Base-by-base conservation (phyloP, 257 asterid species). In the Rubia yunnanensis region DNA sequence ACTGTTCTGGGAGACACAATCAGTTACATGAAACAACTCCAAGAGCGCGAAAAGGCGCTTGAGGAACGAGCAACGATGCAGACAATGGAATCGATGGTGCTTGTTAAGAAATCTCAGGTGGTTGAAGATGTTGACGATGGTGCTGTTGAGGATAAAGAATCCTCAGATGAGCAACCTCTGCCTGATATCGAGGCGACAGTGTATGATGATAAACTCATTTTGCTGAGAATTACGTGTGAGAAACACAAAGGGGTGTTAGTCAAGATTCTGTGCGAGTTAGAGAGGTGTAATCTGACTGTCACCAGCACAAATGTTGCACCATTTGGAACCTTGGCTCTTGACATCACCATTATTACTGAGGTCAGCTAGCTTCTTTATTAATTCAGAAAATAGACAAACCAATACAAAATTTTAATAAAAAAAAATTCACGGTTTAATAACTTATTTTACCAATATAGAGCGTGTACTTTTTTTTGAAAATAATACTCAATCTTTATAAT, bases 281-380 rank as follows among this genome's bases (percentile, higher is more conserved):
- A 72, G 27, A 72, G 48, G 62, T 38, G 48, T 35, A 72, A 58
- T 60, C 72, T 72, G 60, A 54, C 63, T 15, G 68, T 72, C 15
- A 27, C 64, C 17, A 72, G 36, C 62, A 32, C 72, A 0, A 66
- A 59, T 52, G 76, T 72, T 32, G 55, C 68, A 34, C 56, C 54
- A 5, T 72, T 72, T 49, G 85, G 85, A 36, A 68, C 58, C 38
- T 70, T 81, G 63, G 78, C 79, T 56, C 72, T 77, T 7, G 76
- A 80, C 55, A 72, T 68, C 54, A 68, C 69, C 35, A 41, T 62
- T 28, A 55, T 55, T 31, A 10, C 60, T 49, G 44, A 30, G 65
- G 64, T 41, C 49, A 63, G 9, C 59, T 3, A 15, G 0, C 36
- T 20, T 23, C 39, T 31, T 18, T 1, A 46, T 41, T 41, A 41